Base-by-base conservation (phyloP, 345 rosid genomes). In the Bruguiera sexangula region DNA sequence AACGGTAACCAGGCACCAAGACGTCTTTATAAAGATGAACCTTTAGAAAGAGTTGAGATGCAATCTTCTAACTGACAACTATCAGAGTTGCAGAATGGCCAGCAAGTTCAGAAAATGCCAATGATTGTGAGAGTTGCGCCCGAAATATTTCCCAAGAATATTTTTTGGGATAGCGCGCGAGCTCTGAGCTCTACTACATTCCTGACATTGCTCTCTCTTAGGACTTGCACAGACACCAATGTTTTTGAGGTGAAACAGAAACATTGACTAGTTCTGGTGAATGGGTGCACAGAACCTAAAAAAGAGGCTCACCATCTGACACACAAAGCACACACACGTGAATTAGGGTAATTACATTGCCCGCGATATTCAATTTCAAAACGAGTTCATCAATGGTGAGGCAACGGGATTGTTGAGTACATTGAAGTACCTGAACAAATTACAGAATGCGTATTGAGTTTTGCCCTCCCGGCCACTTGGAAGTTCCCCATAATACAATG, bases 321-420 rank as follows among this genome's bases (percentile, higher is more conserved):
- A 91, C 36, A 89, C 98, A 26, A 26, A 22, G 22, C 22, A 26
- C 27, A 79, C 96, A 91, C 36, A 89, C 98, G 62, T 91, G 95
- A 57, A 76, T 60, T 20, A 94, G 78, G 39, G 97, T 91, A 4
- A 2, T 81, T 81, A 91, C 98, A 51, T 88, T 88, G 78, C 89
- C 98, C n/a, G 87, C 97, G 0, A 91, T 93, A 72, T 94, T 89
- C 80, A 94, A 73, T 76, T 91, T 91, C 97, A 91, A 13, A 89
- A 62, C 24, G 97, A 91, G 80, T 77, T 91, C 89, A 84, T 86
- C 65, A 89, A 43, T 21, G 93, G 93, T 2, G 15, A 39, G 16
- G 46, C 0, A 39, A 11, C 46, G 46, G 46, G 46, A 39, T 10
- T 11, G 46, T 2, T 7, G 7, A 34, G 37, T 8, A 34, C 37